Conservation (phyloP, 306 rosid genomes). For the Hippophae tibetana region DNA sequence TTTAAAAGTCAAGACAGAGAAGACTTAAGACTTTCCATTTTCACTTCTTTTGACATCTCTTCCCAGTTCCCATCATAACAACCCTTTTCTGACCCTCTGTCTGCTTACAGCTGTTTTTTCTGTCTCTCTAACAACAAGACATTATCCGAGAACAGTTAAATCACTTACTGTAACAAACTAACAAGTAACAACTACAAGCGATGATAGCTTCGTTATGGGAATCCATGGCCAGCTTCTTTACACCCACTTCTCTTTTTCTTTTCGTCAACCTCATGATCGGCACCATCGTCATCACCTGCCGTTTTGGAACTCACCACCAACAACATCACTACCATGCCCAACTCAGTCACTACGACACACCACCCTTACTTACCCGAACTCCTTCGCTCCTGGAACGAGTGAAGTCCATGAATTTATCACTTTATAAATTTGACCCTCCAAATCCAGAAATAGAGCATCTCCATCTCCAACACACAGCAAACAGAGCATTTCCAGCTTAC, state of each 20-base stretch:
- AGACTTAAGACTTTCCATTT: no score
- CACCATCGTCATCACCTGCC: conserved; percentile 41
- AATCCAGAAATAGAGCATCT: no score
- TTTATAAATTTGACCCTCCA: neutral
- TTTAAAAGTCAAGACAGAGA: no score
- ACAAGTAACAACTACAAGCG: neutral
- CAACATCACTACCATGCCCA: neutral
- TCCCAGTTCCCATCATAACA: no score
- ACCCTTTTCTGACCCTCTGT: no score
- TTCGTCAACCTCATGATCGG: conserved; percentile 60
- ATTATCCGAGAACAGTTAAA: no score
- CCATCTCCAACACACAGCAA: no score
- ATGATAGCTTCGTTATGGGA: conserved; percentile 6
- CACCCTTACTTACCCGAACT: conserved; percentile 25
- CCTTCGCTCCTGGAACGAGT: conserved; percentile 43
- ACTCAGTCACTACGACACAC: conserved; percentile 3
- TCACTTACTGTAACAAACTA: no score
- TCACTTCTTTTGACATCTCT: no score
- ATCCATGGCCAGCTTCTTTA: conserved; percentile 37
- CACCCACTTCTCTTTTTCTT: conserved; percentile 60
- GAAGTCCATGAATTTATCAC: conserved; percentile 37
- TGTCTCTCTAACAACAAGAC: no score
- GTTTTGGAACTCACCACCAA: neutral
- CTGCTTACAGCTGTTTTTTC: no score
- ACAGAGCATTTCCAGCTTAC: no score